Conservation (phyloP, 352 stramenopile genomes). For the Pythium pyrilobum region DNA sequence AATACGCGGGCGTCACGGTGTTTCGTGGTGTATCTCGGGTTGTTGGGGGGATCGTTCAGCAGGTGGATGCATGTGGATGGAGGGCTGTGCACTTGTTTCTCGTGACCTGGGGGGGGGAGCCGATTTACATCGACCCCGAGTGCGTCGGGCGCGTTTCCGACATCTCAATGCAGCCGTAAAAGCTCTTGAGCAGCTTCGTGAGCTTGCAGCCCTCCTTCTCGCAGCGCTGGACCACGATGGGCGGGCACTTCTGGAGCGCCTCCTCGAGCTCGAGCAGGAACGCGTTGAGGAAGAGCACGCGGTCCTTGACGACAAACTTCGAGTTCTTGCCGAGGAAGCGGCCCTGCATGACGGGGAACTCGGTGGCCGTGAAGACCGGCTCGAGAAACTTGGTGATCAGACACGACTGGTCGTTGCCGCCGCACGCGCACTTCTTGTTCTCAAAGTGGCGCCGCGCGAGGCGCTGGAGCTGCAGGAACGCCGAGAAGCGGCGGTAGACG, state of each 20-base stretch:
- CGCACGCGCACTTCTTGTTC: slow-evolving; percentile 48
- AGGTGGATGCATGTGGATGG: too few species aligned
- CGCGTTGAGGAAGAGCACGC: slow-evolving; percentile 34
- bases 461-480: slow-evolving; percentile 78
- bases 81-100: too few species aligned
- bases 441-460: slow-evolving; percentile 63
- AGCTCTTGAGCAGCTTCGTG: slow-evolving; percentile 25
- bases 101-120: too few species aligned
- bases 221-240: slow-evolving; percentile 26
- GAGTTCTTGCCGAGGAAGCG: slow-evolving; percentile 79
- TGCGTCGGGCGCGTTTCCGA: slow-evolving; percentile 22
- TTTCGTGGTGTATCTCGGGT: too few species aligned
- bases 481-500: slow-evolving; percentile 80
- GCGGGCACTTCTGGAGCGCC: slow-evolving; percentile 29
- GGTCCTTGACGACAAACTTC: slow-evolving; percentile 38
- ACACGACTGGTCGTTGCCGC: slow-evolving; percentile 52
- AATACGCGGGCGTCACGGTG: too few species aligned
- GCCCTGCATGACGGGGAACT: slow-evolving; percentile 75
- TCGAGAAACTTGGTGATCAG: slow-evolving; percentile 64
- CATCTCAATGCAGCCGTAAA: slow-evolving; percentile 48
- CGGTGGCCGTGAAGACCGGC: slow-evolving; percentile 56
- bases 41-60: too few species aligned
- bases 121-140: slow-evolving; percentile 53
- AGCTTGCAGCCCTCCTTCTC: slow-evolving; percentile 28
- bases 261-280: slow-evolving; percentile 31